Evolutionary conservation across 2,329 filamentous ascomycete species (phyloP).

Genomic region (Proliferodiscus dingleyae): DNA sequence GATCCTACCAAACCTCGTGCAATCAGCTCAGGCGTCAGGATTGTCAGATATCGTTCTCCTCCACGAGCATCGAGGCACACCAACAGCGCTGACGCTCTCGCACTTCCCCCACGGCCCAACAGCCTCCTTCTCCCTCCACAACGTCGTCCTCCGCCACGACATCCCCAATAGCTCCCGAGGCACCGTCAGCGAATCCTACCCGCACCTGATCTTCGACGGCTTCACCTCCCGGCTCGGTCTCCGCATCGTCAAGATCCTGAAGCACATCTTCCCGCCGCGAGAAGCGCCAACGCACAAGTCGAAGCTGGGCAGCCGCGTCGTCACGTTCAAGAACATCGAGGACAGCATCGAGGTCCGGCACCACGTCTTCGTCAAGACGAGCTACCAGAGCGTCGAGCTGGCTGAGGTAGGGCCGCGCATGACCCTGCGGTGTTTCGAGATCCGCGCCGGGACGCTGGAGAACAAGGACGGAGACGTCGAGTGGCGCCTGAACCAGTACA

Average conservation of each 20-base stretch:
- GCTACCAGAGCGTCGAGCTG: constrained; percentile 82
- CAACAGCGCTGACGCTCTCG: constrained; percentile 81
- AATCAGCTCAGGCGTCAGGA: constrained; percentile 73
- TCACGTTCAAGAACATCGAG: constrained; percentile 92
- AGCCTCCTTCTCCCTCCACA: constrained; percentile 82
- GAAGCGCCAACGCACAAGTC: constrained; percentile 65
- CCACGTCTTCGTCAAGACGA: constrained; percentile 90
- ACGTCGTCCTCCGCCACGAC: constrained; percentile 87
- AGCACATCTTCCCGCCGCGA: constrained; percentile 89
- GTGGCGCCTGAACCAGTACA: constrained; percentile 96
- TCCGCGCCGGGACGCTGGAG: constrained; percentile 83
- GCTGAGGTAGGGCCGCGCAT: constrained; percentile 89
- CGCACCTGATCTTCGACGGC: constrained; percentile 92
- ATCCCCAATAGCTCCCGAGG: constrained; percentile 84
- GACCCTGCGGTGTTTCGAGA: constrained; percentile 96
- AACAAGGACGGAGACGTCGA: constrained; percentile 94
- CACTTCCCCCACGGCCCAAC: constrained; percentile 88
- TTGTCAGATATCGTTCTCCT: constrained; percentile 81
- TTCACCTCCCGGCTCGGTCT: constrained; percentile 78
- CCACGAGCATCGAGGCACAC: constrained; percentile 89
- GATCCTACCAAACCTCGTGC: constrained; percentile 78
- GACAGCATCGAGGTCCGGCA: constrained; percentile 91
- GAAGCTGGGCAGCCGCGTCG: constrained; percentile 81
- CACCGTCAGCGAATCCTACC: constrained; percentile 87
- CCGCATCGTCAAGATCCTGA: constrained; percentile 82